phyloP scores from a whole-genome alignment of 2,329 filamentous ascomycete species.

The Botrytis deweyae region DNA sequence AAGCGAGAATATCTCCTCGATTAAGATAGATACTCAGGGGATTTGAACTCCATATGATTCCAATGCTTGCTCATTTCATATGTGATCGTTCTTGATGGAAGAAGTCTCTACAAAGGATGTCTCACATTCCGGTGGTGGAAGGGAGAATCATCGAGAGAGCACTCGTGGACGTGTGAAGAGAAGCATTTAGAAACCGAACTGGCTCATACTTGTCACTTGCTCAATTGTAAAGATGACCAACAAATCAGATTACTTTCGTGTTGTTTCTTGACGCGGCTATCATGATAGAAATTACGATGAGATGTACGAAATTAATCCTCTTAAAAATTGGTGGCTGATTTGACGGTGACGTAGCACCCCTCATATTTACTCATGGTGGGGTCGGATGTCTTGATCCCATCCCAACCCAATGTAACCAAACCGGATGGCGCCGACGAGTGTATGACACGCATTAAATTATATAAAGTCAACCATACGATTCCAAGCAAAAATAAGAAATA shows the following conservation, averaged over 20 bases:
- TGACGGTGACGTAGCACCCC: slow-evolving; percentile 1
- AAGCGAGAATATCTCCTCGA: slow-evolving; percentile 24
- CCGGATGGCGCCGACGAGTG: slow-evolving; percentile 9
- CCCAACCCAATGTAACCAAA: neutral
- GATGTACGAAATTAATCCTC: neutral
- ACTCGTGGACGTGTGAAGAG: neutral
- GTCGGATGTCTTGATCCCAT: neutral
- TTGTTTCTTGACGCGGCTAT: neutral
- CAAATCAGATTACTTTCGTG: no score
- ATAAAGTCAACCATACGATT: neutral
- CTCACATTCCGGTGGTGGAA: neutral
- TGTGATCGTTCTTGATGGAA: neutral
- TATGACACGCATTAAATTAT: slow-evolving; percentile 1
- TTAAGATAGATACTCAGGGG: slow-evolving; percentile 13
- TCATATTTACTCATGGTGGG: neutral
- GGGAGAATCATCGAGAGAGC: neutral
- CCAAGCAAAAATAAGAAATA: neutral
- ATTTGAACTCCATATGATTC: neutral
- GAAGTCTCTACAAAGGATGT: neutral
- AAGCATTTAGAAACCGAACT: slow-evolving; percentile 1
- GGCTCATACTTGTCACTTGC: neutral
- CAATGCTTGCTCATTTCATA: neutral
- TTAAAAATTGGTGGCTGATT: neutral
- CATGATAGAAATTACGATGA: neutral
- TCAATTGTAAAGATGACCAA: neutral